Base-by-base conservation (phyloP, 306 rosid genomes). In the Ziziphus jujuba region DNA sequence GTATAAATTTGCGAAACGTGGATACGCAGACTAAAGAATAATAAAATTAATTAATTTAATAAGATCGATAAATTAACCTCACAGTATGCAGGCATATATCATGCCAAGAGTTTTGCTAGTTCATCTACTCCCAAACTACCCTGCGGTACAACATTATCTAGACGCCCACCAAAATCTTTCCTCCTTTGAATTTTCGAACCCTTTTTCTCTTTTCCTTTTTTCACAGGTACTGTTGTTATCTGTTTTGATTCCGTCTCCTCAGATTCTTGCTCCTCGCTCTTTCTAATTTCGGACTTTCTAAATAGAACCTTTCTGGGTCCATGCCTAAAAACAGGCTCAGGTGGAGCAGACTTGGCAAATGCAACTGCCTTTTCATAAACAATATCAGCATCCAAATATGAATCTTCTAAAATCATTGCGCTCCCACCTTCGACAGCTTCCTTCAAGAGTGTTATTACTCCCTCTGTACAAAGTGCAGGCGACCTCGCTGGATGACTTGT, bases 71-170 rank as follows among this genome's bases (percentile, higher is more conserved):
- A 64, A 51, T 53, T 53, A 64, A 52, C 59, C 61, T 59, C 54
- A 53, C 20, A 64, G 61, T 22, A 10, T 55, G 25, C 36, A 24
- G 13, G 19, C 7, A 17, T 36, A 60, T 34, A 67, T 84, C 75
- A 84, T n/a, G 87, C 80, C 70, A 86, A 69, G 61, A 84, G 84
- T 76, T 90, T 84, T 38, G 96, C 98, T 64, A 90, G 89, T 82
- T 87, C 98, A 81, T 90, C 91, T 53, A 87, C 82, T 85, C 89
- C 78, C 69, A 86, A 55, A 84, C 90, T 87, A 76, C 99, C 97
- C 60, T 75, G 95, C 23, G 95, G 96, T 65, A 81, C 87, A 65
- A 79, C 82, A 67, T 74, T 77, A 71, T 77, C 68, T 67, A 73
- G 69, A 66, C 51, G 71, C 16, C 67, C 89, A 58, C 78, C 86